Base-by-base conservation (phyloP, 441 rosid species). In the Manihot esculenta region DNA sequence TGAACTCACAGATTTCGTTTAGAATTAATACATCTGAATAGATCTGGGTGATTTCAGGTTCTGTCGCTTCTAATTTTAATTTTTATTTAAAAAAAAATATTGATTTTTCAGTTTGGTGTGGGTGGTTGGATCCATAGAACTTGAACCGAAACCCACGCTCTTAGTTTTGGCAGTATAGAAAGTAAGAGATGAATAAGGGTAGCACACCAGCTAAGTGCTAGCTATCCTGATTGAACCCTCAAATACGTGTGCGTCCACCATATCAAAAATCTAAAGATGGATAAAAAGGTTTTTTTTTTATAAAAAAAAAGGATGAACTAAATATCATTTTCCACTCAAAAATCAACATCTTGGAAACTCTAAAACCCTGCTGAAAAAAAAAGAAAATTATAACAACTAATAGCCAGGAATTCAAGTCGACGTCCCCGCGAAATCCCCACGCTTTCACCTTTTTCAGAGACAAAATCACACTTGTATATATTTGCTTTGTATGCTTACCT, bases 381-480 rank as follows among this genome's bases (percentile, higher is more conserved):
- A 69, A 7, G 38, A 33, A 33, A 33, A 7, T 3, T 33, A 33
- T 42, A 67, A 47, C 72, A 69, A 74, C 74, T 74, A 42, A 49
- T 61, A 15, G 12, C 71, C 76, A 72, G 74, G 60, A 67, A 67
- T 68, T 72, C 45, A 38, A 55, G 49, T 47, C 18, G 57, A 44
- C 50, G 27, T 41, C 48, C 72, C 84, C 78, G 74, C 89, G 89
- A 83, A 65, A 18, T 77, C 62, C 81, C 89, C 89, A 80, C 87
- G 87, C 81, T 67, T 78, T 81, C 64, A 56, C 64, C 45, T 44
- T 69, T 68, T 50, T 26, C 20, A 65, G 53, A 55, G 59, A 30
- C 23, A 26, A 27, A 47, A 62, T 55, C 49, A 5, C 49, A 15
- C 71, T 58, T 30, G 26, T 56, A 72, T 68, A 71, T 54, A 76